Percentiles rank a stretch among this genome's conserved stretches.
These are phyloP conservation scores for Kazachstania sp. DNA, from an alignment of 1,139 yeast species.

Conservation along the genomic window DNA sequence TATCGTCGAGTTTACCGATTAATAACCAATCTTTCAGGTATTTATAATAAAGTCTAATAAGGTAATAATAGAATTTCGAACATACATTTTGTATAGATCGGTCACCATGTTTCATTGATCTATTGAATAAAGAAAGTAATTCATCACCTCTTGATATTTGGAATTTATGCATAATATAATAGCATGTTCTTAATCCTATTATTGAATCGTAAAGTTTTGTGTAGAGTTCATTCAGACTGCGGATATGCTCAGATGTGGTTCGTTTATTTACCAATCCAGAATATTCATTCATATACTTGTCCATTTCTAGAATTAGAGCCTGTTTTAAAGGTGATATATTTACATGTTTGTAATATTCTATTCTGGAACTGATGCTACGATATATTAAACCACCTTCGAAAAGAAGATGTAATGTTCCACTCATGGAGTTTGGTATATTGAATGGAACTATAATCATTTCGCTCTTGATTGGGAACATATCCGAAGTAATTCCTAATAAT, in stretches of 20 bases:
- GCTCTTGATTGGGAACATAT: constrained; percentile 42
- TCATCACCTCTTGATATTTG: constrained; percentile 42
- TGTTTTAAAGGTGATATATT: constrained; percentile 49
- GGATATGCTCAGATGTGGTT: constrained; percentile 31
- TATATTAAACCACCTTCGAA: constrained; percentile 71
- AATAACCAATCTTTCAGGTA: constrained; percentile 60
- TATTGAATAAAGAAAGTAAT: constrained; percentile 46
- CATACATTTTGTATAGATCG: constrained; percentile 39
- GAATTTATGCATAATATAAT: constrained; percentile 36
- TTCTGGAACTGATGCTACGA: constrained; percentile 35
- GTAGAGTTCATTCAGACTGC: constrained; percentile 37
- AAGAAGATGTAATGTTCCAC: constrained; percentile 48
- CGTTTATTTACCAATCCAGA: constrained; percentile 47
- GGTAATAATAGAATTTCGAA: constrained; percentile 38
- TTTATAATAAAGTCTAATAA: constrained; percentile 55
- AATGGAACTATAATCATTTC: constrained; percentile 40
- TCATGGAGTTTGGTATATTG: constrained; percentile 47
- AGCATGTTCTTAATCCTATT: constrained; percentile 48
- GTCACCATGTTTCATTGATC: constrained; percentile 59
- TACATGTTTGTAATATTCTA: constrained; percentile 30
- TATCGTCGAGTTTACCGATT: constrained; percentile 49
- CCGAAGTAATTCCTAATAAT: constrained; percentile 65
- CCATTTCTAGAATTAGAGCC: constrained; percentile 54
- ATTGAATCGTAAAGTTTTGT: constrained; percentile 45
- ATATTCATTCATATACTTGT: constrained; percentile 46